A percentile compares a stretch with the other conserved stretches of the same genome.
phyloP scores from a whole-genome alignment of 768 basidiomycete genomes.

The Russula griseocarnosa region DNA sequence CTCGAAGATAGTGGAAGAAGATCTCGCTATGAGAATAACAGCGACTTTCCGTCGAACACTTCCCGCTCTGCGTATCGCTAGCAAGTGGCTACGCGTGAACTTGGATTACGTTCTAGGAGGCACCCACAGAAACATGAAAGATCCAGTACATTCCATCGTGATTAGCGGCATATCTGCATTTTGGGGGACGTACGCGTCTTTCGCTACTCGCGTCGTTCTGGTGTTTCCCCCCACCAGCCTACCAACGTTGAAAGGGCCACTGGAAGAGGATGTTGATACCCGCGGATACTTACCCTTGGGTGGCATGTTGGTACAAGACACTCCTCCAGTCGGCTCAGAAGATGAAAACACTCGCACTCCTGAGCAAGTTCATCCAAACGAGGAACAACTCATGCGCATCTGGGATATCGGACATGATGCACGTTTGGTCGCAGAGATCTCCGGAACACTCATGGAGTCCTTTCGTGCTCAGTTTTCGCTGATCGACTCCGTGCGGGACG shows the following conservation, averaged over 20 bases:
- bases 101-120: slow-evolving; percentile 31
- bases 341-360: slow-evolving; percentile 16
- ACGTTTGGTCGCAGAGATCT: slow-evolving; percentile 40
- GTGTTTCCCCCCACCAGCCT: slow-evolving; percentile 67
- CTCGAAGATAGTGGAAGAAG: slow-evolving; percentile 51
- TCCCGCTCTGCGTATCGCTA: slow-evolving; percentile 80
- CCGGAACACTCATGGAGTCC: slow-evolving; percentile 14
- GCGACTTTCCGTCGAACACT: slow-evolving; percentile 82
- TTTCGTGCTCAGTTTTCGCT: slow-evolving; percentile 23
- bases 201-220: slow-evolving; percentile 54
- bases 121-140: slow-evolving; percentile 22
- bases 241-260: slow-evolving; percentile 51
- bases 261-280: slow-evolving; percentile 92
- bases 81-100: slow-evolving; percentile 85
- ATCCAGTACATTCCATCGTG: slow-evolving; percentile 31
- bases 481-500: slow-evolving; percentile 21
- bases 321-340: slow-evolving; percentile 9
- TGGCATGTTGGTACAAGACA: slow-evolving; percentile 45
- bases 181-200: slow-evolving; percentile 68
- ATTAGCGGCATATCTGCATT: slow-evolving; percentile 48
- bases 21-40: slow-evolving; percentile 78
- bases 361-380: slow-evolving; percentile 77
- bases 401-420: slow-evolving; percentile 78
- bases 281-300: slow-evolving; percentile 82
- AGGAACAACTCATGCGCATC: slow-evolving; percentile 92